phyloP scores from a whole-genome alignment of 2,329 filamentous ascomycete genomes.

The Alternaria tenuissima region DNA sequence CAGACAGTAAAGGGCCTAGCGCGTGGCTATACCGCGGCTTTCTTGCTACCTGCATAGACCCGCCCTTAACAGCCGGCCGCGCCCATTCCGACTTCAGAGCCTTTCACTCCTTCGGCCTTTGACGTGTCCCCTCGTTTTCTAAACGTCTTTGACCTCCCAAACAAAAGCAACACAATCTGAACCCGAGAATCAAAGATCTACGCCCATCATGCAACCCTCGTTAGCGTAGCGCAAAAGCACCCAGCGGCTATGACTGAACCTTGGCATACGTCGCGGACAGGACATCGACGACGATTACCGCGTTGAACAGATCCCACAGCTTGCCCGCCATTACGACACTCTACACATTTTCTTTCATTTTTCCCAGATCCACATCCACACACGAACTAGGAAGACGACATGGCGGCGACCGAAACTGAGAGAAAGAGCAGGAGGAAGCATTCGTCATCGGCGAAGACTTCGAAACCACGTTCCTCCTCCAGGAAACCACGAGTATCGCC shows the following conservation, averaged over 20 bases:
- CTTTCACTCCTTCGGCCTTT: constrained; percentile 13
- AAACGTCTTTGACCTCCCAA: constrained; percentile 3
- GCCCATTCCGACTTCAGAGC: constrained; percentile 17
- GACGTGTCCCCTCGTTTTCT: constrained; percentile 18
- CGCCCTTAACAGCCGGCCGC: constrained; percentile 23
- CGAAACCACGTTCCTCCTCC: constrained; percentile 24
- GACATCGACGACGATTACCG: constrained; percentile 27
- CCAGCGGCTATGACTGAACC: constrained; percentile 28
- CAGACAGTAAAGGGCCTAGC: constrained; percentile 19
- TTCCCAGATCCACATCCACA: background rate
- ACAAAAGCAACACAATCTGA: constrained; percentile 7
- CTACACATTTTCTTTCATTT: background rate
- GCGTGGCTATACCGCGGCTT: constrained; percentile 25
- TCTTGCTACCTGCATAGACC: constrained; percentile 22
- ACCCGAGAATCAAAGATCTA: constrained; percentile 9
- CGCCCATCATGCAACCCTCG: constrained; percentile 17
- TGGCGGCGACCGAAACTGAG: constrained; percentile 29
- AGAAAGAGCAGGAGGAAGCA: constrained; percentile 33
- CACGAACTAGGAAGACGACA: constrained; percentile 9
- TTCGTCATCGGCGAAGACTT: constrained; percentile 25
- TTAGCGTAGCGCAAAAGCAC: constrained; percentile 13
- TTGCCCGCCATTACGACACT: constrained; percentile 12
- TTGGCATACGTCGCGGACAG: constrained; percentile 23
- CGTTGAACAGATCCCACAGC: constrained; percentile 19
- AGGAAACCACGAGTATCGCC: constrained; percentile 24